Base-by-base conservation (phyloP, 306 rosid genomes). In the Erythrophleum fordii region DNA sequence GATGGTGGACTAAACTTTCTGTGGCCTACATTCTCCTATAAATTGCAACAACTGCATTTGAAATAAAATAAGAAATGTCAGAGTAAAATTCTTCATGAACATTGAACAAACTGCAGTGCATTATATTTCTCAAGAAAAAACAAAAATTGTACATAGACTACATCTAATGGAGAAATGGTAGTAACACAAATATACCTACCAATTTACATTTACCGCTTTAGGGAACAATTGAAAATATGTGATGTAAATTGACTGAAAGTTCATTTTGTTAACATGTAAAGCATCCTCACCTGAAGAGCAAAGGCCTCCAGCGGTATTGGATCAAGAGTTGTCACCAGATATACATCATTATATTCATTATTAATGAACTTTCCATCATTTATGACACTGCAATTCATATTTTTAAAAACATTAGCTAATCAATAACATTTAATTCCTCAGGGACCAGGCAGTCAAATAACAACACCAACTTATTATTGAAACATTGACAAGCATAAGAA, bases 241-340 rank as follows among this genome's bases (percentile, higher is more conserved):
- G 16, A 23, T 7, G 11, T 31, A 44, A 29, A 48, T 14, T 18
- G 26, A 29, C 72, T 68, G 31, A 69, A 66, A 73, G 42, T 42
- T 37, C 73, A 66, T 69, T 75, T 66, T 35, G 76, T 18, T 62
- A 41, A 71, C 53, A 79, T 35, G 55, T 29, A 69, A 80, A 56
- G 22, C 80, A 82, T 77, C 75, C 91, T 84, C 64, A 93, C 99
- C 98, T 95, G 99, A 77, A 93, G 97, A 76, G 92, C 82, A 87
- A 95, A 93, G 66, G 99, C 98, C 85, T 91, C 96, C 23, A 88
- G 76, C 71, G 99, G 99, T 75, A 95, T 91, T 35, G 94, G 99
- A 85, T 93, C 89, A 67, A 88, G 28, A 65, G 96, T 95, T 76
- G 98, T 95, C 34, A 95, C 96, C 82, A 95, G 85, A 85, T 91